Conservation (phyloP, 345 rosid species). For the Citrus hindsii region DNA sequence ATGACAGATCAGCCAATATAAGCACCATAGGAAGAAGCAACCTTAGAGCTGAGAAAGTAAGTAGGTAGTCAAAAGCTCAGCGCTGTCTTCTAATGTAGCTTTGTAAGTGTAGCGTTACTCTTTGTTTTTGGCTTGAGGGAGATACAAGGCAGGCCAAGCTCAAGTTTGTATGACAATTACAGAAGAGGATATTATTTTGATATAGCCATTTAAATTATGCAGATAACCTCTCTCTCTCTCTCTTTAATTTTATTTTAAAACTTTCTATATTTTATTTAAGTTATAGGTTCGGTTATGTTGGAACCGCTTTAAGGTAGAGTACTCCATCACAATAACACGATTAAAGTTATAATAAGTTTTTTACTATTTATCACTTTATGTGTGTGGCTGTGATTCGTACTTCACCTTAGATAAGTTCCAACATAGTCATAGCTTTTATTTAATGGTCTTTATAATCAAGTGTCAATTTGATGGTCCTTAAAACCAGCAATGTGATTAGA, state of each 20-base stretch:
- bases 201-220: not conserved
- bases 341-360: too few relatives aligned
- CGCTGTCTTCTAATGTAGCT: not conserved
- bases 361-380: too few relatives aligned
- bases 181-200: not conserved
- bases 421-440: too few relatives aligned
- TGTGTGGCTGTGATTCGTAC: too few relatives aligned
- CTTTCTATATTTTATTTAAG: not conserved
- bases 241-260: too few relatives aligned
- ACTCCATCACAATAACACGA: too few relatives aligned
- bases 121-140: not conserved
- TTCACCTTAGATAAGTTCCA: too few relatives aligned
- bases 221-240: not conserved
- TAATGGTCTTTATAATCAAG: too few relatives aligned
- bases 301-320: too few relatives aligned
- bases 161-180: not conserved
- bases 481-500: not conserved
- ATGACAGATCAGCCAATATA: slow-evolving; percentile 4
- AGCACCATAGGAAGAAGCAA: slow-evolving; percentile 13
- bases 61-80: slow-evolving; percentile 6
- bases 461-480: not conserved
- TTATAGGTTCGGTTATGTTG: too few relatives aligned
- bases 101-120: not conserved
- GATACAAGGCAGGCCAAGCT: not conserved
- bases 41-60: slow-evolving; percentile 14